Percentiles rank a stretch among this genome's conserved stretches.
Conservation (phyloP, 2,329 filamentous ascomycete species). For the Lasiodiplodia theobromae region DNA sequence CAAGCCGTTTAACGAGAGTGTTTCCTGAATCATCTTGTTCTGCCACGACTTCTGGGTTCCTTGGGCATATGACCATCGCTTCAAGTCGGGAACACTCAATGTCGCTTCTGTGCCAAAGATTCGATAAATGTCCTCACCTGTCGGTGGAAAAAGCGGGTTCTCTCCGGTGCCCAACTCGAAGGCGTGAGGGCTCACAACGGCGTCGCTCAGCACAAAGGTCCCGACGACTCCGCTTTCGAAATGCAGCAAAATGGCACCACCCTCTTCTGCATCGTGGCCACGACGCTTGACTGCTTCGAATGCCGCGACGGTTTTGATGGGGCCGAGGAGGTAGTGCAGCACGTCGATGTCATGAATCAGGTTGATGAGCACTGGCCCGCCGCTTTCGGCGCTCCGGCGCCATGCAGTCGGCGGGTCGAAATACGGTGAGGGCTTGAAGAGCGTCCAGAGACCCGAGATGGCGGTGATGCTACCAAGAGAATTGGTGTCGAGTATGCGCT, state of each 20-base stretch:
- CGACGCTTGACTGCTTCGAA: constrained; percentile 56
- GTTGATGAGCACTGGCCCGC: constrained; percentile 64
- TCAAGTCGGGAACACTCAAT: constrained; percentile 63
- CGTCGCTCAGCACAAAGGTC: constrained; percentile 64
- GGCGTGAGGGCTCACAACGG: constrained; percentile 58
- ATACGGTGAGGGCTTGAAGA: constrained; percentile 60
- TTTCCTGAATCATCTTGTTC: constrained; percentile 37
- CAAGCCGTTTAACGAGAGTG: constrained; percentile 45
- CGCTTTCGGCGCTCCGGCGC: constrained; percentile 55
- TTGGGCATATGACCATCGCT: constrained; percentile 54
- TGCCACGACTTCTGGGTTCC: constrained; percentile 49
- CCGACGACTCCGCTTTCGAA: constrained; percentile 64
- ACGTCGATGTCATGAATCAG: constrained; percentile 68
- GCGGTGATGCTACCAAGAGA: constrained; percentile 59
- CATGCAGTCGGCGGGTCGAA: constrained; percentile 58
- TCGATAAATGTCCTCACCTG: constrained; percentile 57
- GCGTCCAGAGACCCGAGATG: constrained; percentile 63
- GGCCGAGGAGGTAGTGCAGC: constrained; percentile 63
- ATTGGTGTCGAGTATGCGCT: constrained; percentile 49
- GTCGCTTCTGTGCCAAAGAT: constrained; percentile 62
- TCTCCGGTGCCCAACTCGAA: constrained; percentile 66
- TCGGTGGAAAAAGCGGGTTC: constrained; percentile 60
- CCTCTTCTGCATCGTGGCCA: constrained; percentile 61
- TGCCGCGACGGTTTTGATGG: constrained; percentile 60
- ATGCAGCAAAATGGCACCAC: constrained; percentile 60